Evolutionary conservation across 164 flowering plant species (phyloP).

Genomic region (Brasenia schreberi): DNA sequence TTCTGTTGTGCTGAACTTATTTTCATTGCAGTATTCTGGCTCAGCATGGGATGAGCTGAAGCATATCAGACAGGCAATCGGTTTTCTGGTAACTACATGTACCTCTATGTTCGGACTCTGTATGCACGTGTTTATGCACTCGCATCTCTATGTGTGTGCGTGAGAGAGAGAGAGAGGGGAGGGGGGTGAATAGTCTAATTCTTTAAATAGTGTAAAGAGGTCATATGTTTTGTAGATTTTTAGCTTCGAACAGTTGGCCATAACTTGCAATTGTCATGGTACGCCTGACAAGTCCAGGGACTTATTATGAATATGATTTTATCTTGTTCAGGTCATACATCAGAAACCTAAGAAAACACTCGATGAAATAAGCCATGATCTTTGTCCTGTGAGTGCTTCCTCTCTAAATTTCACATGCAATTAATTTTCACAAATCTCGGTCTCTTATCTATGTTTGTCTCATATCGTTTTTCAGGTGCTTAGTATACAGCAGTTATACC

Average conservation of each 20-base stretch:
- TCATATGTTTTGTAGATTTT: too few relatives aligned
- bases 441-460: background rate
- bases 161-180: background rate
- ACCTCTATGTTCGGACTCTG: background rate
- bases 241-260: too few relatives aligned
- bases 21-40: slow-evolving; percentile 82
- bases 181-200: too few relatives aligned
- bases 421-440: slow-evolving; percentile 1
- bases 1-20: too few relatives aligned
- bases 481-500: slow-evolving; percentile 91
- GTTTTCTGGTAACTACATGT: slow-evolving; percentile 60
- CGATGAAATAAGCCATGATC: slow-evolving; percentile 89
- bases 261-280: too few relatives aligned
- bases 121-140: background rate
- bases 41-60: slow-evolving; percentile 99
- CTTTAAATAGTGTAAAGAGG: too few relatives aligned
- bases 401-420: background rate
- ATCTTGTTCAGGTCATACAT: slow-evolving; percentile 64
- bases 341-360: slow-evolving; percentile 92
- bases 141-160: background rate
- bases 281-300: background rate
- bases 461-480: slow-evolving; percentile 49
- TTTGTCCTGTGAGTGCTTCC: slow-evolving; percentile 69
- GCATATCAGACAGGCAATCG: slow-evolving; percentile 98
- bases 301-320: background rate